Evolutionary conservation across 2,329 filamentous ascomycete species (phyloP).

Genomic region (Corynespora cassiicola): DNA sequence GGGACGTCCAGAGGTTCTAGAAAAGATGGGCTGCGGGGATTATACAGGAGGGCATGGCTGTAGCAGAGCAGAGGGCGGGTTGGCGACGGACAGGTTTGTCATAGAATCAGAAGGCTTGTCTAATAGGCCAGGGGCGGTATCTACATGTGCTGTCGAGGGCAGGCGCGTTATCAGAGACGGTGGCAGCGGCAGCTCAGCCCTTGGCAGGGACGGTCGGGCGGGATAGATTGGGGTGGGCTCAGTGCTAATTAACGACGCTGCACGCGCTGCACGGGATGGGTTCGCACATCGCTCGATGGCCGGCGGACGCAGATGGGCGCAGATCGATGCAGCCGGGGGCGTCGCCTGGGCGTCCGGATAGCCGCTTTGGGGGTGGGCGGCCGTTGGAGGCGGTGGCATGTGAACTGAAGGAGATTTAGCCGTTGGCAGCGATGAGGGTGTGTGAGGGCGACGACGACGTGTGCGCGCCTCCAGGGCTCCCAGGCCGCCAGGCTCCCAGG

Average conservation of each 20-base stretch:
- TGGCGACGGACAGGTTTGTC: too few relatives aligned
- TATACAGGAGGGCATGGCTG: too few relatives aligned
- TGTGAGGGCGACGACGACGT: background rate
- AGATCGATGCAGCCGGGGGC: constrained; percentile 18
- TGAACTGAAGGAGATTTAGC: constrained; percentile 17
- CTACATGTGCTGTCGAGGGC: too few relatives aligned
- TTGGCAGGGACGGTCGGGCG: constrained; percentile 19
- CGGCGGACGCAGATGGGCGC: too few relatives aligned
- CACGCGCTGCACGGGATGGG: constrained; percentile 14
- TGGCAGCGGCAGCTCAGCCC: background rate
- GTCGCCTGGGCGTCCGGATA: constrained; percentile 9
- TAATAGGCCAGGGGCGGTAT: too few relatives aligned
- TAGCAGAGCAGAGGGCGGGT: too few relatives aligned
- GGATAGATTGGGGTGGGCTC: constrained; percentile 17
- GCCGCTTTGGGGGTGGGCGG: constrained; percentile 11
- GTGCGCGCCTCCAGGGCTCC: too few relatives aligned
- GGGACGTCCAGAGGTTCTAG: too few relatives aligned
- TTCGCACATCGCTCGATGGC: constrained; percentile 4
- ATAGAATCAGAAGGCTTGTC: too few relatives aligned
- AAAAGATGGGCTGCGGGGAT: too few relatives aligned
- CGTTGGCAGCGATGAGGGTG: constrained; percentile 7
- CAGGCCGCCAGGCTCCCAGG: too few relatives aligned
- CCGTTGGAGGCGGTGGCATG: constrained; percentile 12
- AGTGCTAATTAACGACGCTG: constrained; percentile 10
- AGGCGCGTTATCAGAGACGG: too few relatives aligned